phyloP scores from a whole-genome alignment of 805 yeast species.

The Starmerella scarabaei region DNA sequence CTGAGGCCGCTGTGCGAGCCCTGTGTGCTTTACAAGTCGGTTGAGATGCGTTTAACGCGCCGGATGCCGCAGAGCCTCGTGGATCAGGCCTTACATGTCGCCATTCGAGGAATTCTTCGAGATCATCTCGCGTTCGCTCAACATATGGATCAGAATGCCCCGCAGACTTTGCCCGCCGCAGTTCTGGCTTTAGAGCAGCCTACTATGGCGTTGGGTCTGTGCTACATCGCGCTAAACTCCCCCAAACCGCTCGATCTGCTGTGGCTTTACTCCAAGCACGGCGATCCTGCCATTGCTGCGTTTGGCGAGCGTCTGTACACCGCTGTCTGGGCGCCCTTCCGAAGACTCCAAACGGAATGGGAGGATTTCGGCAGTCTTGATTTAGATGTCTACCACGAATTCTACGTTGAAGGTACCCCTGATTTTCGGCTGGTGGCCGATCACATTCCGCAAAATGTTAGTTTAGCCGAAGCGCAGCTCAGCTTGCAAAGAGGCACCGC shows the following conservation, averaged over 20 bases:
- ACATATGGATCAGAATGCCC: constrained; percentile 29
- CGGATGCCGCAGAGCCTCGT: constrained; percentile 33
- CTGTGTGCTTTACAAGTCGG: constrained; percentile 46
- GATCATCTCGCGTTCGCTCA: constrained; percentile 35
- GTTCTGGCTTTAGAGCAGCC: constrained; percentile 34
- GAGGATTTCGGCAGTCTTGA: constrained; percentile 49
- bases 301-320: constrained; percentile 36
- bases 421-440: constrained; percentile 19
- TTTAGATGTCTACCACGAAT: constrained; percentile 40
- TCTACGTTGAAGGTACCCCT: constrained; percentile 33
- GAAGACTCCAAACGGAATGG: constrained; percentile 52
- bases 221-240: constrained; percentile 32
- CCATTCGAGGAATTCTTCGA: constrained; percentile 33
- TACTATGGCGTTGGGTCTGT: constrained; percentile 44
- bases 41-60: constrained; percentile 30
- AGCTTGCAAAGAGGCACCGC: constrained; percentile 51
- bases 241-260: constrained; percentile 41
- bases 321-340: constrained; percentile 45
- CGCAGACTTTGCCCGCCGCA: background rate
- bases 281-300: constrained; percentile 42
- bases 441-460: constrained; percentile 32
- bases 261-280: constrained; percentile 41
- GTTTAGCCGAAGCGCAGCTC: constrained; percentile 21
- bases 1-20: constrained; percentile 54
- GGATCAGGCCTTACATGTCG: constrained; percentile 46